phyloP scores from a whole-genome alignment of 495 filamentous ascomycete genomes.

The Penicillium daleae region DNA sequence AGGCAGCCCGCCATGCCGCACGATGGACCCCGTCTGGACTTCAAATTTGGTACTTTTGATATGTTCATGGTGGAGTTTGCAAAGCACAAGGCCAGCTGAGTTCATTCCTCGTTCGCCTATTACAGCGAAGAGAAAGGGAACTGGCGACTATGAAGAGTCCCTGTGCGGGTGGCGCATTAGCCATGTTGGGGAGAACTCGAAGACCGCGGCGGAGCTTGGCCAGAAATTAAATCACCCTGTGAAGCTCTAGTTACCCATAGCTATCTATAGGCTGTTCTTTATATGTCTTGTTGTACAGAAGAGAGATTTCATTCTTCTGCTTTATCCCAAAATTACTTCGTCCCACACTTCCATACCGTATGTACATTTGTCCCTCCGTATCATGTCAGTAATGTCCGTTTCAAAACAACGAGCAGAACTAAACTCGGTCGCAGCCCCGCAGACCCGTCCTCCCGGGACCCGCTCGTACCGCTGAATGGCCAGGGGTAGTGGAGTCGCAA shows the following conservation, averaged over 20 bases:
- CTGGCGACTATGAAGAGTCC: constrained; percentile 6
- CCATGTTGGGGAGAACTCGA: not conserved
- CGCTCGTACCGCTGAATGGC: constrained; percentile 12
- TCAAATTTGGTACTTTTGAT: not conserved
- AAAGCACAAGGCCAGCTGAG: not conserved
- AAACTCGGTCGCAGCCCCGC: constrained; percentile 1
- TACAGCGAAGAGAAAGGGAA: constrained; percentile 6
- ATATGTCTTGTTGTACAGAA: not conserved
- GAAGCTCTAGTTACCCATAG: not conserved
- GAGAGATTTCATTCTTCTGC: not conserved
- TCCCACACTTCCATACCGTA: not conserved
- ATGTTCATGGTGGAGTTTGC: not conserved
- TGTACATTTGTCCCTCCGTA: too few relatives aligned
- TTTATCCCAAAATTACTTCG: not conserved
- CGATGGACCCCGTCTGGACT: not conserved
- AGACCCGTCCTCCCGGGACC: constrained; percentile 1
- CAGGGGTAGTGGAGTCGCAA: constrained; percentile 11
- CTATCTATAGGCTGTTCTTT: not conserved
- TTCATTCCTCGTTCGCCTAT: constrained; percentile 2
- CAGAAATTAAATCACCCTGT: not conserved
- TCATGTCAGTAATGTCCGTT: not conserved
- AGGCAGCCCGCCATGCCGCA: not conserved
- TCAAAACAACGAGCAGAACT: not conserved
- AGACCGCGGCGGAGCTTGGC: not conserved
- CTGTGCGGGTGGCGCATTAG: not conserved